Base-by-base conservation (phyloP, 1,284 basidiomycete genomes). In the Trametes sp. region DNA sequence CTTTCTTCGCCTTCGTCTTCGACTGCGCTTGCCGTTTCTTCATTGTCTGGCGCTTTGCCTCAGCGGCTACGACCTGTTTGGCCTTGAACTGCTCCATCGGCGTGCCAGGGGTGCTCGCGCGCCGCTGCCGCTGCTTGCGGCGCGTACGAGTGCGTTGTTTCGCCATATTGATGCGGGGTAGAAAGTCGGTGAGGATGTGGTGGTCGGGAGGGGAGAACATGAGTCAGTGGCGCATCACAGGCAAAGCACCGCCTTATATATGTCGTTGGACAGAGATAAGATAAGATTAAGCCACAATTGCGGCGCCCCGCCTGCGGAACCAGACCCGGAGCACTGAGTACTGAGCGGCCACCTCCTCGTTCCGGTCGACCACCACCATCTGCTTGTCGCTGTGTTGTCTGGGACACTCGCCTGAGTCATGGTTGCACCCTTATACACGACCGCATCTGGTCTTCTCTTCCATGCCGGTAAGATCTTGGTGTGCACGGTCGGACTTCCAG, bases 381-480 rank as follows among this genome's bases (percentile, higher is more conserved):
- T 24, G 31, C 11, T 33, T 11, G 31, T 11, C 31, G 11, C 11
- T 33, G 21, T 21, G 23, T 23, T n/a, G 54, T 9, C 23, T 16
- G 11, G 24, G 11, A 24, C 2, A 14, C 13, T 13, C 5, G 6
- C 14, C 24, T 38, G 31, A 38, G 49, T 35, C 53, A 95, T 96
- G 94, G 93, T 92, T 16, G 94, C 93, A 29, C 94, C 94, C 6
- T 78, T 96, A 38, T 96, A 95, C 75, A 94, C 87, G 9, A 96
- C 94, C 13, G 92, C 80, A 33, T 92, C 90, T 54, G 90, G 92
- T 41, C 84, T 95, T 28, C 88, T 98, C 48, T 98, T 92, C 79
- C 95, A 98, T 78, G 95, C 95, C 11, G 96, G 96, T 72, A 95
- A 98, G 77, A 97, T 98, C 73, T 82, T 98, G 19, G 92, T 98